Evolutionary conservation across 2,329 filamentous ascomycete species (phyloP).

Genomic region (Trichoderma oligosporum): DNA sequence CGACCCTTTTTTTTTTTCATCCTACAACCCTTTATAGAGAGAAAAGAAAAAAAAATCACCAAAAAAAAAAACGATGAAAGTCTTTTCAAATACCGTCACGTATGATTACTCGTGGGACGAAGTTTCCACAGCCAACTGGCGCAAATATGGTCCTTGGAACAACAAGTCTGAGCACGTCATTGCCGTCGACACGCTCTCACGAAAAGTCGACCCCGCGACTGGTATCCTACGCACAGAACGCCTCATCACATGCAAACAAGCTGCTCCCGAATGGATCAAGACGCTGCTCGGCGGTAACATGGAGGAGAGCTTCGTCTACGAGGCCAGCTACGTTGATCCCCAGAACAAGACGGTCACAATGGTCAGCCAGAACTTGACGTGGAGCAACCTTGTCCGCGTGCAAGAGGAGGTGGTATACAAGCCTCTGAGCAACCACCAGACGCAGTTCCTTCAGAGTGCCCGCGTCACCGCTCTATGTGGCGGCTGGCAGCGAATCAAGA

Average conservation of each 20-base stretch:
- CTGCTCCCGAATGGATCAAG: conserved; percentile 74
- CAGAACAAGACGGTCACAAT: conserved; percentile 83
- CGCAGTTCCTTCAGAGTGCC: conserved; percentile 83
- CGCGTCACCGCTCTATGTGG: conserved; percentile 92
- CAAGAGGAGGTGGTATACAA: conserved; percentile 89
- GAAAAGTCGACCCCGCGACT: conserved; percentile 54
- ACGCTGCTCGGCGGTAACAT: conserved; percentile 68
- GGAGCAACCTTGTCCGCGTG: conserved; percentile 82
- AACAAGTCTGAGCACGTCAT: conserved; percentile 96
- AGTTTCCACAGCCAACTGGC: conserved; percentile 96
- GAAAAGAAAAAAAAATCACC: not conserved
- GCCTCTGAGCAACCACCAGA: conserved; percentile 57
- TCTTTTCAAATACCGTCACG: conserved; percentile 84
- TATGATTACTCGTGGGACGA: conserved; percentile 99
- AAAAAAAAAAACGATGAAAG: conserved; percentile 91
- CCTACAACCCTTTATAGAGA: not conserved
- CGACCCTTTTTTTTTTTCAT: not conserved
- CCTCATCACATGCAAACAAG: conserved; percentile 59
- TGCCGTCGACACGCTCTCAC: conserved; percentile 87
- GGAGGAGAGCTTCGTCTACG: conserved; percentile 85
- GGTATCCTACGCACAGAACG: conserved; percentile 60
- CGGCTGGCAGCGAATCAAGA: conserved; percentile 96
- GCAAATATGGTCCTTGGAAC: conserved; percentile 98
- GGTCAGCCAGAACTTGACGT: conserved; percentile 93
- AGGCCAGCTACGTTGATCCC: conserved; percentile 93